phyloP scores from a whole-genome alignment of 2,329 filamentous ascomycete species.

The Chaetomium sp. region DNA sequence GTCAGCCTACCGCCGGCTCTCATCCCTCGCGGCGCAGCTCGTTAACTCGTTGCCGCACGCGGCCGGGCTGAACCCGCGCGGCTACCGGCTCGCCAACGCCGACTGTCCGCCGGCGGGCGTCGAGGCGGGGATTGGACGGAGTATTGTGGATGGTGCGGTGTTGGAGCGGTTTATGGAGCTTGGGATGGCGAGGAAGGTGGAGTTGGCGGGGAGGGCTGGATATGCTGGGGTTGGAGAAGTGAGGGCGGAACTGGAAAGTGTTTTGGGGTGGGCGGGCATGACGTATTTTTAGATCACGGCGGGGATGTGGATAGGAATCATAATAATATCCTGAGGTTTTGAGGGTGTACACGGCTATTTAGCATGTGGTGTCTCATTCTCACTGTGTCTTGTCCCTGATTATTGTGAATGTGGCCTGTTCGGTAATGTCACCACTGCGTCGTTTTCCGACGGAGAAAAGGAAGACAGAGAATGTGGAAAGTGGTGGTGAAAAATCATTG shows the following conservation, averaged over 20 bases:
- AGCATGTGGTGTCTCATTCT: too few species aligned
- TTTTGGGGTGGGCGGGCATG: slow-evolving; percentile 58
- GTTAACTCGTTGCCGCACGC: slow-evolving; percentile 67
- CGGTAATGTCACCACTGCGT: too few species aligned
- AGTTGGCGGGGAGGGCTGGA: slow-evolving; percentile 70
- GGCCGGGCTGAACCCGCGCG: slow-evolving; percentile 76
- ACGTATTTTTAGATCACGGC: slow-evolving; percentile 37
- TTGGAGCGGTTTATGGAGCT: slow-evolving; percentile 70
- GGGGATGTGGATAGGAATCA: too few species aligned
- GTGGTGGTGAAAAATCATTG: too few species aligned
- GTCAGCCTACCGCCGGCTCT: slow-evolving; percentile 73
- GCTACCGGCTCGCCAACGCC: slow-evolving; percentile 55
- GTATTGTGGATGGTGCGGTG: slow-evolving; percentile 72
- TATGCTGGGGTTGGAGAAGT: slow-evolving; percentile 60
- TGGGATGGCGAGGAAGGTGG: slow-evolving; percentile 60
- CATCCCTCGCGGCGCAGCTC: slow-evolving; percentile 74
- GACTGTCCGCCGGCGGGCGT: slow-evolving; percentile 43
- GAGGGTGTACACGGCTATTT: too few species aligned
- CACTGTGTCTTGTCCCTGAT: too few species aligned
- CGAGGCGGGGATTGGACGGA: slow-evolving; percentile 53
- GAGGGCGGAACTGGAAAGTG: slow-evolving; percentile 60
- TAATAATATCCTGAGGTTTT: too few species aligned
- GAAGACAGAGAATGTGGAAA: too few species aligned
- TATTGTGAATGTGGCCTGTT: too few species aligned
- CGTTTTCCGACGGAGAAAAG: too few species aligned